These are phyloP conservation scores for Rubroshorea leprosula DNA, from an alignment of 345 rosid species.

Conservation along the genomic window DNA sequence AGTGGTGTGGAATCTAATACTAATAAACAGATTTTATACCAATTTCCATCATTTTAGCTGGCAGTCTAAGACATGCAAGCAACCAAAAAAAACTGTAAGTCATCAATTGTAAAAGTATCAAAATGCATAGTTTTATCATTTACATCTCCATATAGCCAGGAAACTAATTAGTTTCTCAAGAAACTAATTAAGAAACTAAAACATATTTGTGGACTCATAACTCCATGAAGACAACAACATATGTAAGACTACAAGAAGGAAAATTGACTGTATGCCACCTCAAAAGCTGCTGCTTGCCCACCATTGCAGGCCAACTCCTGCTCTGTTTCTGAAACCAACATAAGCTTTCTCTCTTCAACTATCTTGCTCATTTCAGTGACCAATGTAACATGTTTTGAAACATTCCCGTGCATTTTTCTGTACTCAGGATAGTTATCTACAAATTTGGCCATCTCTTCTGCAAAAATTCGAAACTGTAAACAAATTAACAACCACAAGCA, in stretches of 20 bases:
- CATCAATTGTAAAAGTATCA: conserved; percentile 2
- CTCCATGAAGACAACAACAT: neutral
- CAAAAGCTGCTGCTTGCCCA: conserved; percentile 97
- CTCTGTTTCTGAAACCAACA: conserved; percentile 87
- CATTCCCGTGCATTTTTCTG: conserved; percentile 96
- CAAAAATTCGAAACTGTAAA: conserved; percentile 24
- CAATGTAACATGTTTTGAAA: conserved; percentile 91
- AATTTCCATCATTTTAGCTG: neutral
- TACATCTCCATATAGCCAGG: neutral
- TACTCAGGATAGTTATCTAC: conserved; percentile 96
- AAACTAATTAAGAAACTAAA: neutral
- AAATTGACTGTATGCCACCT: conserved; percentile 40
- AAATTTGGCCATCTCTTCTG: conserved; percentile 99
- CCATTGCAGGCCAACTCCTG: conserved; percentile 99
- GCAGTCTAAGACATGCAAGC: neutral
- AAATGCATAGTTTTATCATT: neutral
- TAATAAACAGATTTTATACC: neutral
- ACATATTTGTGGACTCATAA: neutral
- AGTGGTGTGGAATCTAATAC: too few species aligned
- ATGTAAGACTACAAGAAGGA: neutral
- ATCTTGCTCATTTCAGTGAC: conserved; percentile 98
- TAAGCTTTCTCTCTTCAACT: conserved; percentile 88
- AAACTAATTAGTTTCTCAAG: too few species aligned
- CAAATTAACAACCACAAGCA: neutral
- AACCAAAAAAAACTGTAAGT: neutral